Conservation (phyloP, 2,329 filamentous ascomycete species). For the Fusarium continuum region DNA sequence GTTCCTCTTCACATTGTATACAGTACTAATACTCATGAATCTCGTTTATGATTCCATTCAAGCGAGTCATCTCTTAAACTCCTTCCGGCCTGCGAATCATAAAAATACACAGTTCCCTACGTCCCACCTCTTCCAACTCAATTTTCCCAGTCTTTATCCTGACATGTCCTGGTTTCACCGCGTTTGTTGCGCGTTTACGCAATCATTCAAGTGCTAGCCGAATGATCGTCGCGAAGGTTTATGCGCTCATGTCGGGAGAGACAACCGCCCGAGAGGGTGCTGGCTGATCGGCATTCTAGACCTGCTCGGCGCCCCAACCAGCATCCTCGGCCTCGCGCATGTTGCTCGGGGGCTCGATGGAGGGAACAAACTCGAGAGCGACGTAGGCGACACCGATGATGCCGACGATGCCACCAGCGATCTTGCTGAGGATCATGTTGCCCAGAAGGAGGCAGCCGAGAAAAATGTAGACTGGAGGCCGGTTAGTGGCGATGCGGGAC, state of each 20-base stretch:
- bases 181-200: conserved; percentile 20
- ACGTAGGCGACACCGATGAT: conserved; percentile 81
- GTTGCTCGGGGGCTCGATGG: conserved; percentile 81
- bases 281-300: conserved; percentile 56
- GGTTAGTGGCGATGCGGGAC: not conserved
- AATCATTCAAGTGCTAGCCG: conserved; percentile 4
- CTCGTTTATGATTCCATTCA: conserved; percentile 11
- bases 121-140: conserved; percentile 16
- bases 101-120: conserved; percentile 21
- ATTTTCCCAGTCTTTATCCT: conserved; percentile 7
- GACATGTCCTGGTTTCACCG: conserved; percentile 11
- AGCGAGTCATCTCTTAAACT: conserved; percentile 23
- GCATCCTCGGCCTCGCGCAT: conserved; percentile 78
- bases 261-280: not conserved
- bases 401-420: conserved; percentile 81
- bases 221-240: conserved; percentile 8
- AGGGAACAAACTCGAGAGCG: conserved; percentile 78
- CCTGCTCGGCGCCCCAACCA: conserved; percentile 81
- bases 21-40: conserved; percentile 17
- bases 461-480: conserved; percentile 83
- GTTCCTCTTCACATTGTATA: conserved; percentile 19
- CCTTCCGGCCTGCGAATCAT: conserved; percentile 17
- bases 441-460: conserved; percentile 86
- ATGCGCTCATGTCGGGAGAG: conserved; percentile 15
- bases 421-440: conserved; percentile 70